These are phyloP conservation scores for Colletotrichum salicis DNA, from an alignment of 2,329 filamentous ascomycete species.

Conservation along the genomic window DNA sequence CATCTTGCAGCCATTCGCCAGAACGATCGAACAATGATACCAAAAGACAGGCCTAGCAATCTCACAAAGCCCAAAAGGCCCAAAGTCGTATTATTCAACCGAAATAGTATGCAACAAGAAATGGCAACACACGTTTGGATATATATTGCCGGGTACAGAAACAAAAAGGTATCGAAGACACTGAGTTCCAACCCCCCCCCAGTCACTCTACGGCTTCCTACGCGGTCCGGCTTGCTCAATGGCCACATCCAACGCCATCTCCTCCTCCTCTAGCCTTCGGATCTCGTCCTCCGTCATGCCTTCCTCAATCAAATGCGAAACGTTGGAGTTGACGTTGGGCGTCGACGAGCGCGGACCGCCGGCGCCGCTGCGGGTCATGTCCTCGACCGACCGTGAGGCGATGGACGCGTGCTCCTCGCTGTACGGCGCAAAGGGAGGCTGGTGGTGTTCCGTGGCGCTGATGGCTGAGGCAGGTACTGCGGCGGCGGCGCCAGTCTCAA, in stretches of 20 bases:
- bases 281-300: conserved; percentile 70
- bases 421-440: conserved; percentile 14
- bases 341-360: conserved; percentile 25
- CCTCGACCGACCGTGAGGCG: conserved; percentile 15
- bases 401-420: conserved; percentile 15
- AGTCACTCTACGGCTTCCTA: conserved; percentile 2
- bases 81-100: too few relatives aligned
- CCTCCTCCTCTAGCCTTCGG: conserved; percentile 65
- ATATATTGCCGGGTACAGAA: neutral
- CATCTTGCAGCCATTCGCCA: too few relatives aligned
- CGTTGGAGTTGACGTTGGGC: conserved; percentile 46
- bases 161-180: neutral
- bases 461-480: neutral
- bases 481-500: neutral
- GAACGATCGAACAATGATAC: too few relatives aligned
- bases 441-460: conserved; percentile 11
- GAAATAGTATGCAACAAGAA: neutral
- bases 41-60: too few relatives aligned
- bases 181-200: neutral
- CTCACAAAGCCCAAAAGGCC: too few relatives aligned
- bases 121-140: neutral
- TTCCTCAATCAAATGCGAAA: conserved; percentile 67
- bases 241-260: conserved; percentile 65
- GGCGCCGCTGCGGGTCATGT: conserved; percentile 8
- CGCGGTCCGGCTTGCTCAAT: conserved; percentile 57